Conservation (phyloP, 306 rosid species). For the Quillaja saponaria region DNA sequence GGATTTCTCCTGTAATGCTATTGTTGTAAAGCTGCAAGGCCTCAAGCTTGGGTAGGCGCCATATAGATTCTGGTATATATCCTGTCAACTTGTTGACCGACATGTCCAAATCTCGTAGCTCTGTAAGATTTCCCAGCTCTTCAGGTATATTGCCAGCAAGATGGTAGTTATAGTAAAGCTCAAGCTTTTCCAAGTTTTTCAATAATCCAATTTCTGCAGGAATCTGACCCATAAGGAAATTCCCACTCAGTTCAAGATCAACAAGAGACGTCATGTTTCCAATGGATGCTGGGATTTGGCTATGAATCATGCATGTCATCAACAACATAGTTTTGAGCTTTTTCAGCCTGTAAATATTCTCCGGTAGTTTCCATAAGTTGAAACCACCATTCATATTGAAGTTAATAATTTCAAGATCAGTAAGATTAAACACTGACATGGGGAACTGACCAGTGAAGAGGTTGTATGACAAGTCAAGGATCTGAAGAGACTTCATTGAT, state of each 20-base stretch:
- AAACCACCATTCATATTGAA: conserved; percentile 70
- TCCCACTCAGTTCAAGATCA: conserved; percentile 84
- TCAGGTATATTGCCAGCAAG: conserved; percentile 68
- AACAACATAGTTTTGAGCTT: conserved; percentile 60
- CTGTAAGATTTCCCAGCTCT: conserved; percentile 76
- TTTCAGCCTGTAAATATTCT: conserved; percentile 40
- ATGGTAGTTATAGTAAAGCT: conserved; percentile 76
- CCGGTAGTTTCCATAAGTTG: conserved; percentile 66
- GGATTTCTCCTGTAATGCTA: conserved; percentile 72
- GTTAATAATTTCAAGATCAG: conserved; percentile 61
- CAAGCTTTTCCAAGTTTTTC: conserved; percentile 61
- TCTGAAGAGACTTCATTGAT: conserved; percentile 47
- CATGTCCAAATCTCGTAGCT: conserved; percentile 75
- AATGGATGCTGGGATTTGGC: conserved; percentile 70
- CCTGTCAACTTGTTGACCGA: conserved; percentile 82
- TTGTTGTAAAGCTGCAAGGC: conserved; percentile 91
- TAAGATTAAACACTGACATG: conserved; percentile 70
- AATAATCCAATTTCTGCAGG: conserved; percentile 66
- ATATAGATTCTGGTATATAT: conserved; percentile 63
- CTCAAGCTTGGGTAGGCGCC: conserved; percentile 71
- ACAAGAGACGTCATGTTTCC: conserved; percentile 75
- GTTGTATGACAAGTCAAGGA: conserved; percentile 79
- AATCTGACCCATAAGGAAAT: conserved; percentile 60
- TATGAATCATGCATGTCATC: conserved; percentile 65
- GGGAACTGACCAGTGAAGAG: conserved; percentile 71